Evolutionary conservation across 2,329 filamentous ascomycete species (phyloP).

Genomic region (Monilinia polystroma): DNA sequence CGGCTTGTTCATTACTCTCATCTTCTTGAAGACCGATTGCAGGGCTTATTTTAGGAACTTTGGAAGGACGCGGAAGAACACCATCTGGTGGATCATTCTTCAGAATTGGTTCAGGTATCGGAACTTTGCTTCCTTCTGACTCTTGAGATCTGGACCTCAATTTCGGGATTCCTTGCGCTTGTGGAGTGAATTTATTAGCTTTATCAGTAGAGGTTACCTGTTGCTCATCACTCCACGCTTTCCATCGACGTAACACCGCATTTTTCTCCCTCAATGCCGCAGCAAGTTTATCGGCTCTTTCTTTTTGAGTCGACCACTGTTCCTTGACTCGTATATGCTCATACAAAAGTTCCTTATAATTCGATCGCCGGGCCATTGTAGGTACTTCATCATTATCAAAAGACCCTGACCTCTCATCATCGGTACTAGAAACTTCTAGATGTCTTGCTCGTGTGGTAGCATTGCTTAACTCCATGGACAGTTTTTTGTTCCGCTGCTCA

Average conservation of each 20-base stretch:
- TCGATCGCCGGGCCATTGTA: not conserved
- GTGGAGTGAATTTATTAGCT: not conserved
- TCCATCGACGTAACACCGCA: slow-evolving; percentile 8
- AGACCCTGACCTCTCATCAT: slow-evolving; percentile 5
- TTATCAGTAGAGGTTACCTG: not conserved
- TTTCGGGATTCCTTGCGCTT: slow-evolving; percentile 8
- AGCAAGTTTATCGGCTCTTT: slow-evolving; percentile 14
- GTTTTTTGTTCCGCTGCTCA: slow-evolving; percentile 34
- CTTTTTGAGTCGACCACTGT: slow-evolving; percentile 20
- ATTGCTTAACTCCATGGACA: slow-evolving; percentile 28
- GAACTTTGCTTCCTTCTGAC: not conserved
- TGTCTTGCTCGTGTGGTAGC: slow-evolving; percentile 22
- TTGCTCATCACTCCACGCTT: not conserved
- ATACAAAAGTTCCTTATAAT: slow-evolving; percentile 5
- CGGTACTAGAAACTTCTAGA: slow-evolving; percentile 3
- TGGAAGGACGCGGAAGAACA: not conserved
- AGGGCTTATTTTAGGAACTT: not conserved
- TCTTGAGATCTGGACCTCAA: slow-evolving; percentile 9
- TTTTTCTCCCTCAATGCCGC: slow-evolving; percentile 6
- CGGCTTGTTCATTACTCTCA: not conserved
- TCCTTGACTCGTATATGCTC: slow-evolving; percentile 11
- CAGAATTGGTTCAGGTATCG: not conserved
- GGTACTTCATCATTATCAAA: not conserved
- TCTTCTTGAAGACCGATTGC: not conserved
- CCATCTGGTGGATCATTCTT: not conserved